Evolutionary conservation across 108 stramenopile genomes (phyloP).

Genomic region (Nitzschia palea): DNA sequence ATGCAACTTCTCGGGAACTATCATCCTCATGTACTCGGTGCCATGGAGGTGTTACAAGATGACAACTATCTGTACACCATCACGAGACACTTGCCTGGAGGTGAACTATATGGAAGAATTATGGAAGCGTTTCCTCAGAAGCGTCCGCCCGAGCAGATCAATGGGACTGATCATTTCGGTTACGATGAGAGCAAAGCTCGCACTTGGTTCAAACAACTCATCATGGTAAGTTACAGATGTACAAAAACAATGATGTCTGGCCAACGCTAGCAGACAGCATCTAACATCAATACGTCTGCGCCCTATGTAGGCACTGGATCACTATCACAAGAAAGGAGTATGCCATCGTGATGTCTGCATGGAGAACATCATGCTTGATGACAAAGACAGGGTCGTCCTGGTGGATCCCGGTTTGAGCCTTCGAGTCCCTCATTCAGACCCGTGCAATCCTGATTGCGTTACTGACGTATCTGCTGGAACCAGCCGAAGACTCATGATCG

Average conservation of each 20-base stretch:
- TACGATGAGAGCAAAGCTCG: conserved; percentile 55
- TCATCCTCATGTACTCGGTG: conserved; percentile 79
- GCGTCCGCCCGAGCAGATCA: not conserved
- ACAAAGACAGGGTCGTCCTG: conserved; percentile 45
- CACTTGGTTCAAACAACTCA: conserved; percentile 68
- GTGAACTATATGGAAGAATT: conserved; percentile 75
- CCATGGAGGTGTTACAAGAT: conserved; percentile 80
- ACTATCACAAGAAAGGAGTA: conserved; percentile 66
- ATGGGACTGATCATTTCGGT: not conserved
- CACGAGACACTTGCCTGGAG: conserved; percentile 80
- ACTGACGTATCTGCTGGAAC: conserved; percentile 63
- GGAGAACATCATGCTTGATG: conserved; percentile 70
- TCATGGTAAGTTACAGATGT: conserved; percentile 43
- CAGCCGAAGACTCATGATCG: conserved; percentile 46
- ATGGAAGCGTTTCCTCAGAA: conserved; percentile 12
- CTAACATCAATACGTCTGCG: too few species aligned
- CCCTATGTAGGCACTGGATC: conserved; percentile 45
- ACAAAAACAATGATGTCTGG: not conserved
- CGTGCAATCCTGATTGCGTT: conserved; percentile 27
- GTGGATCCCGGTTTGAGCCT: conserved; percentile 80
- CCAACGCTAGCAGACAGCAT: too few species aligned
- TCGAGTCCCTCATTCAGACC: conserved; percentile 70
- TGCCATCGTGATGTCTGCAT: conserved; percentile 78
- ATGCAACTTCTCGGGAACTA: conserved; percentile 82
- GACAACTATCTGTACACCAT: conserved; percentile 80